Evolutionary conservation across 768 basidiomycete genomes (phyloP).

Genomic region (Fomitopsis serialis): DNA sequence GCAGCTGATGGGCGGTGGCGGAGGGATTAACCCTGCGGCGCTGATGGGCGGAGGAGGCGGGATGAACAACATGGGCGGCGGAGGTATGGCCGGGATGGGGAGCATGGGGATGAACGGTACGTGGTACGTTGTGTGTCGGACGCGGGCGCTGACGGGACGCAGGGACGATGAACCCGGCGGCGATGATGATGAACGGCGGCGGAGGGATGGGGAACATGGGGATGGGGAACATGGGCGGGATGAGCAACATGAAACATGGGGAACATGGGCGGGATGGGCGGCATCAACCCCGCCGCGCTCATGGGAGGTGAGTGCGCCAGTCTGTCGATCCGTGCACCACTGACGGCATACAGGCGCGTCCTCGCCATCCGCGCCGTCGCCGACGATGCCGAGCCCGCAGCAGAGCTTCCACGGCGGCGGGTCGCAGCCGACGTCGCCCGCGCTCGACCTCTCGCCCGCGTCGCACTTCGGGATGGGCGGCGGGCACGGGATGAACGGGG

Average conservation of each 20-base stretch:
- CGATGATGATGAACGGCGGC: conserved; percentile 7
- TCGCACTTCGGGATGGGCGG: too few relatives aligned
- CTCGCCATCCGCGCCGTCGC: too few relatives aligned
- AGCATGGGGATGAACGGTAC: conserved; percentile 1
- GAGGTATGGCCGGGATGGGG: not conserved
- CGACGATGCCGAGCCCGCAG: too few relatives aligned
- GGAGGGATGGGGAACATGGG: not conserved
- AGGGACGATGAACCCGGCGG: conserved; percentile 3
- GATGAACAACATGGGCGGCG: conserved; percentile 8
- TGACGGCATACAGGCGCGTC: too few relatives aligned
- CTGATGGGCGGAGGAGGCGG: conserved; percentile 13
- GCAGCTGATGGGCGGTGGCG: conserved; percentile 19
- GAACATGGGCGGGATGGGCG: conserved; percentile 17
- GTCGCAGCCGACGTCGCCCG: too few relatives aligned
- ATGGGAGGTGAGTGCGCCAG: conserved; percentile 6
- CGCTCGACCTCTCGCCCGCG: too few relatives aligned
- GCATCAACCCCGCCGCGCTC: conserved; percentile 17
- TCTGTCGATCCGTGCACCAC: too few relatives aligned
- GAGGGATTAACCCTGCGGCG: conserved; percentile 17
- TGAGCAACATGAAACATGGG: conserved; percentile 9
- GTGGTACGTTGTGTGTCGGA: not conserved
- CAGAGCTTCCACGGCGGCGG: too few relatives aligned
- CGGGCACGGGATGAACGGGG: too few relatives aligned
- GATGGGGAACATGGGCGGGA: conserved; percentile 5
- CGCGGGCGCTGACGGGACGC: not conserved